A percentile compares a stretch with the other conserved stretches of the same genome.
Conservation (phyloP, 208 protist species). For the Leishmania tropica region DNA sequence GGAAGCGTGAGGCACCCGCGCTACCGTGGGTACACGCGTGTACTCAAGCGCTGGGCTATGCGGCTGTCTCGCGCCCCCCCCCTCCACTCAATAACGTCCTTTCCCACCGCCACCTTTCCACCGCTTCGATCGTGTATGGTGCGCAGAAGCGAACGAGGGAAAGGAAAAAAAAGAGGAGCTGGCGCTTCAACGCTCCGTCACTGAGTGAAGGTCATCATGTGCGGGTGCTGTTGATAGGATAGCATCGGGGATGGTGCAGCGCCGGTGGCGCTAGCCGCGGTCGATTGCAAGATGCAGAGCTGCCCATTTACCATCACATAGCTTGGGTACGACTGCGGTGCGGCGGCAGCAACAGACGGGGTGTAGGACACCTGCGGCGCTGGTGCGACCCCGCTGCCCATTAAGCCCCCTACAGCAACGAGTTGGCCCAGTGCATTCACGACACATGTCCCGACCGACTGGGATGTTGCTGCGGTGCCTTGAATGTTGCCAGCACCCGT, state of each 20-base stretch:
- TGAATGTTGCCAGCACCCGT: not conserved
- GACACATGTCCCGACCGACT: constrained; percentile 2
- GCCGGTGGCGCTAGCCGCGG: not conserved
- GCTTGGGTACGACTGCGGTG: not conserved
- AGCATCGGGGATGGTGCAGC: not conserved
- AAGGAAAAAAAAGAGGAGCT: constrained; percentile 6
- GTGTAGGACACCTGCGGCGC: not conserved
- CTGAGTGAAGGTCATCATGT: constrained; percentile 1
- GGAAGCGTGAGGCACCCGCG: not conserved
- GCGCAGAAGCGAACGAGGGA: constrained; percentile 2
- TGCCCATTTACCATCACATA: constrained; percentile 26
- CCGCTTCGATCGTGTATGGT: not conserved
- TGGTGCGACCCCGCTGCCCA: not conserved
- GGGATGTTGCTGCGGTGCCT: not conserved
- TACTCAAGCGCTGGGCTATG: not conserved
- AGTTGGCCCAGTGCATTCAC: constrained; percentile 27
- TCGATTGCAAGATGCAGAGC: constrained; percentile 7
- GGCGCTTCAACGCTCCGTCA: not conserved
- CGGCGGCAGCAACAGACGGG: not conserved
- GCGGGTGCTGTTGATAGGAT: constrained; percentile 7
- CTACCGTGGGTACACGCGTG: not conserved
- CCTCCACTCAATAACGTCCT: not conserved
- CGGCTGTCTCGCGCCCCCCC: not conserved
- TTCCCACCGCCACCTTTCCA: not conserved
- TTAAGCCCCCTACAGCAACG: not conserved